A percentile compares a stretch with the other conserved stretches of the same genome.
Conservation (phyloP, 2,329 filamentous ascomycete species). For the Neopestalotiopsis sp. region DNA sequence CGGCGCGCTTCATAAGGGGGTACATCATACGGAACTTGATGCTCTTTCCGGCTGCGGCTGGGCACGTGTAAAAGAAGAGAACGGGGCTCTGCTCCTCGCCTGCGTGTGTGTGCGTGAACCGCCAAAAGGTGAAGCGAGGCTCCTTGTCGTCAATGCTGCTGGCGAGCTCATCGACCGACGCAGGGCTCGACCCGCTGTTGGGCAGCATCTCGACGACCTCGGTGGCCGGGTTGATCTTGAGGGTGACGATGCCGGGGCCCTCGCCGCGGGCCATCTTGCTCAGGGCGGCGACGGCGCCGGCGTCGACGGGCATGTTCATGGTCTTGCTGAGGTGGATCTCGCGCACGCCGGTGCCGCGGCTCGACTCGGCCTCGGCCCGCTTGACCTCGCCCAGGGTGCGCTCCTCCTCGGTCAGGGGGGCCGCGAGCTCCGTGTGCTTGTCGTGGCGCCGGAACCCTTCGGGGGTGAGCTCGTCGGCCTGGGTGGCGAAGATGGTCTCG, state of each 20-base stretch:
- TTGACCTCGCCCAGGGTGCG: constrained; percentile 72
- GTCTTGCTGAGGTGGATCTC: constrained; percentile 64
- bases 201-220: constrained; percentile 73
- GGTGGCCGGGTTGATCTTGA: constrained; percentile 74
- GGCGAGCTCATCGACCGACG: constrained; percentile 63
- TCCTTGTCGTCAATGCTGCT: constrained; percentile 67
- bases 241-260: constrained; percentile 62
- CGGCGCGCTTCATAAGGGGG: constrained; percentile 71
- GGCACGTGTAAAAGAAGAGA: constrained; percentile 85
- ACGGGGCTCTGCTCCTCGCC: constrained; percentile 62
- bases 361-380: constrained; percentile 75
- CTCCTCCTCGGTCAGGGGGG: constrained; percentile 82
- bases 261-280: constrained; percentile 59
- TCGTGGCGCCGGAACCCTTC: constrained; percentile 76
- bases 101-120: constrained; percentile 63
- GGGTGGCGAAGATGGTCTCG: constrained; percentile 76
- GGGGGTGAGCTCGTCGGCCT: constrained; percentile 69
- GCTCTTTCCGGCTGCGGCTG: constrained; percentile 65
- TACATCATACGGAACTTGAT: constrained; percentile 90
- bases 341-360: constrained; percentile 66
- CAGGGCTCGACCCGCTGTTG: constrained; percentile 52
- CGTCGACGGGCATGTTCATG: constrained; percentile 62
- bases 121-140: constrained; percentile 80
- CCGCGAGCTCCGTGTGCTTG: constrained; percentile 65
- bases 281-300: constrained; percentile 69